Evolutionary conservation across 441 rosid genomes (phyloP).

Genomic region (Gossypium trilobum): DNA sequence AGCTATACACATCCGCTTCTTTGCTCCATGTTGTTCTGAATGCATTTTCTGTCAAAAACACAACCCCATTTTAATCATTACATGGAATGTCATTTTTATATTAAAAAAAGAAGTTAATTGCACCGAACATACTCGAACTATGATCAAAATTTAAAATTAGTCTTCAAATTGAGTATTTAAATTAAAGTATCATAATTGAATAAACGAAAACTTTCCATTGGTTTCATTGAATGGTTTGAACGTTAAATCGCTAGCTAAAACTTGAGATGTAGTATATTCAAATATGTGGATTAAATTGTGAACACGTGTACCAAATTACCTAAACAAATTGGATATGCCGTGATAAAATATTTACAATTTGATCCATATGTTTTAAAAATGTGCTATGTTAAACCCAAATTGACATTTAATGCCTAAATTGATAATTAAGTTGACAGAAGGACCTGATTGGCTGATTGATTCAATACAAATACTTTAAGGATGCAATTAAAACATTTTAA

Average conservation of each 20-base stretch:
- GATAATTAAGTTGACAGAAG: not conserved
- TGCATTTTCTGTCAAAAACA: conserved; percentile 50
- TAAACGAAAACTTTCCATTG: not conserved
- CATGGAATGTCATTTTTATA: not conserved
- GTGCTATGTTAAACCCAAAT: too few relatives aligned
- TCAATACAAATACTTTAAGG: not conserved
- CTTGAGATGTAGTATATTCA: not conserved
- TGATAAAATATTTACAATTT: not conserved
- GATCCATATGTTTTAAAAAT: not conserved
- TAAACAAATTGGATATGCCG: not conserved
- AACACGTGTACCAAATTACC: not conserved
- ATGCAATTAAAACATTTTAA: not conserved
- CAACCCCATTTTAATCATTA: not conserved
- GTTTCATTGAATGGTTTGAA: not conserved
- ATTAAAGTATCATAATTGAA: not conserved
- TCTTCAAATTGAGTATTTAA: not conserved
- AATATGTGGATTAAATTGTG: not conserved
- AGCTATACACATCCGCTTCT: conserved; percentile 72
- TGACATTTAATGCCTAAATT: not conserved
- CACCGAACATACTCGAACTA: not conserved
- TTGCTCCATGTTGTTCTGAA: conserved; percentile 37
- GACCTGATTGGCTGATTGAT: not conserved
- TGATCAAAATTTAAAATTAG: not conserved
- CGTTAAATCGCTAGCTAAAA: not conserved
- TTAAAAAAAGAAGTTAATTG: not conserved